These are phyloP conservation scores for Solanum hybrid DNA, from an alignment of 305 asterid genomes.

Conservation along the genomic window DNA sequence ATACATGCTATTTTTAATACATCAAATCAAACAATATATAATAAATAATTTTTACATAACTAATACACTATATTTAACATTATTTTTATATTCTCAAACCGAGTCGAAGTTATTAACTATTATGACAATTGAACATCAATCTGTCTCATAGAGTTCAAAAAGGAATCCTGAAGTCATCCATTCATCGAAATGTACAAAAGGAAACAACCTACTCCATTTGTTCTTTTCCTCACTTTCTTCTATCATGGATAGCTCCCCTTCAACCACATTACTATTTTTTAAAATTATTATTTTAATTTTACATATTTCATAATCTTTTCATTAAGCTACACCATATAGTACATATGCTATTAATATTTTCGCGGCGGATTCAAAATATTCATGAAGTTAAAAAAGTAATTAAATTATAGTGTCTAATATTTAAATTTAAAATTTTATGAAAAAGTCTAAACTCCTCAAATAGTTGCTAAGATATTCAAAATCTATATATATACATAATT, in stretches of 20 bases:
- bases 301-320: background rate
- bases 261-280: background rate
- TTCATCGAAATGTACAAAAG: background rate
- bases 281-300: too few relatives aligned
- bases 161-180: background rate
- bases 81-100: too few relatives aligned
- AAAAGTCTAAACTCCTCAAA: too few relatives aligned
- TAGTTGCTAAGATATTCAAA: background rate
- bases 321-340: background rate
- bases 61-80: too few relatives aligned
- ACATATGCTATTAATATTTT: background rate
- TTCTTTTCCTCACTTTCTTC: background rate
- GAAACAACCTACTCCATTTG: background rate
- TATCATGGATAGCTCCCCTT: constrained; percentile 1
- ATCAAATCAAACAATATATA: too few relatives aligned
- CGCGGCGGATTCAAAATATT: background rate
- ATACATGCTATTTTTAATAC: too few relatives aligned
- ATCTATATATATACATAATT: too few relatives aligned
- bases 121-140: background rate
- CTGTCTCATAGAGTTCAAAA: background rate
- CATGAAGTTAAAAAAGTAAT: too few relatives aligned
- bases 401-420: too few relatives aligned
- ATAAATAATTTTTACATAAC: too few relatives aligned
- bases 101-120: background rate
- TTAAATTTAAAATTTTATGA: too few relatives aligned